These are phyloP conservation scores for Coemansia sp. DNA, from an alignment of 192 early-diverging fungal genomes.

Conservation along the genomic window DNA sequence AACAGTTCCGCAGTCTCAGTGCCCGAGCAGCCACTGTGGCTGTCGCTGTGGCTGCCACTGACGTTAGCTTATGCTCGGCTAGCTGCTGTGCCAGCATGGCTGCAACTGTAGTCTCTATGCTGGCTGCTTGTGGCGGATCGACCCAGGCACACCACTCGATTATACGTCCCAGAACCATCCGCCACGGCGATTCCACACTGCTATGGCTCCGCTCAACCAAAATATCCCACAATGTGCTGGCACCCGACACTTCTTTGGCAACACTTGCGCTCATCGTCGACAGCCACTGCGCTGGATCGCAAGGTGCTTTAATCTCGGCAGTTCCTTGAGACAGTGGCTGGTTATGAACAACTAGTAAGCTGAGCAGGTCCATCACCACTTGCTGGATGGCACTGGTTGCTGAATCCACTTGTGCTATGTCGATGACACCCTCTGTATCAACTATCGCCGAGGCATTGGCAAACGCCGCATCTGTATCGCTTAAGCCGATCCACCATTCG, in stretches of 20 bases:
- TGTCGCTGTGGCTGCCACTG: neutral
- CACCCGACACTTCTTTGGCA: neutral
- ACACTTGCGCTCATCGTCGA: neutral
- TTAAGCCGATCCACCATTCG: neutral
- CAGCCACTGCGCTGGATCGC: slow-evolving; percentile 36
- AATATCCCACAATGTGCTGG: slow-evolving; percentile 11
- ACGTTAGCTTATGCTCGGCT: neutral
- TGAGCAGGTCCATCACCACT: slow-evolving; percentile 20
- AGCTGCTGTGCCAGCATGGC: slow-evolving; percentile 21
- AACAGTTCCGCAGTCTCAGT: slow-evolving; percentile 17
- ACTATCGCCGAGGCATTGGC: neutral
- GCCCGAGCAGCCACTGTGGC: slow-evolving; percentile 18
- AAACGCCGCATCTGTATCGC: slow-evolving; percentile 12
- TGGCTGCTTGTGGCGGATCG: slow-evolving; percentile 6
- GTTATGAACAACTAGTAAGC: slow-evolving; percentile 11
- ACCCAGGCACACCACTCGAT: slow-evolving; percentile 41
- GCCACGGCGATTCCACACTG: slow-evolving; percentile 19
- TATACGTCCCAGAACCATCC: slow-evolving; percentile 24
- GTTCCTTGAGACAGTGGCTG: slow-evolving; percentile 1
- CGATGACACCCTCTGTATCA: too few relatives aligned
- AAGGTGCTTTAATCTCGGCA: neutral
- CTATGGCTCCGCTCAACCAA: slow-evolving; percentile 1
- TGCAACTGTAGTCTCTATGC: slow-evolving; percentile 25
- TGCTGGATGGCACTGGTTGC: slow-evolving; percentile 26
- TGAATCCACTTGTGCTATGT: slow-evolving; percentile 10